phyloP scores from a whole-genome alignment of 2,329 filamentous ascomycete genomes.

The Endoconidiophora laricicola region DNA sequence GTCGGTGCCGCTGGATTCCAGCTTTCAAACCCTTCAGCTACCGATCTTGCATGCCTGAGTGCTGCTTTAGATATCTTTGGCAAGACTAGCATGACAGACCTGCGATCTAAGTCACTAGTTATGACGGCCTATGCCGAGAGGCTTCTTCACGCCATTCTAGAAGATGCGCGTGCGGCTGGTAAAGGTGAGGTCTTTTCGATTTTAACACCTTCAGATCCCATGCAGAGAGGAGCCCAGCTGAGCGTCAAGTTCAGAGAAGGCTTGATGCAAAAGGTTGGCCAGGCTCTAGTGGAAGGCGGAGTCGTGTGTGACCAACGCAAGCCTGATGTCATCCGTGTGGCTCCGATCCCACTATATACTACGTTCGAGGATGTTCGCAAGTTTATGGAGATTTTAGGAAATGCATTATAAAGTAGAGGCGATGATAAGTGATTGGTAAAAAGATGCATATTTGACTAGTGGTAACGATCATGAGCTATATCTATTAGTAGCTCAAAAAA shows the following conservation, averaged over 20 bases:
- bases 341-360: conserved; percentile 74
- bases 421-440: background rate
- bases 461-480: background rate
- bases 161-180: conserved; percentile 16
- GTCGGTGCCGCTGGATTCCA: conserved; percentile 67
- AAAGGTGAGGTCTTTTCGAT: conserved; percentile 34
- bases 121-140: conserved; percentile 64
- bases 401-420: conserved; percentile 16
- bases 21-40: conserved; percentile 60
- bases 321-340: conserved; percentile 70
- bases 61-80: conserved; percentile 60
- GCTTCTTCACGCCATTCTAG: conserved; percentile 51
- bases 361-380: conserved; percentile 53
- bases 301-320: conserved; percentile 71
- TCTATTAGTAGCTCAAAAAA: too few species aligned
- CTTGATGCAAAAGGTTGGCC: conserved; percentile 50
- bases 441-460: background rate
- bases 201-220: conserved; percentile 53
- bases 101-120: conserved; percentile 54
- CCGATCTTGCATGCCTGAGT: conserved; percentile 60
- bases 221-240: conserved; percentile 60
- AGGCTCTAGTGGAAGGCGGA: conserved; percentile 46
- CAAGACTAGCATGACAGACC: conserved; percentile 48
- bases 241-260: conserved; percentile 54
- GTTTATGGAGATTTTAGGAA: conserved; percentile 27